These are phyloP conservation scores for Ophiostoma sp. DNA, from an alignment of 2,329 filamentous ascomycete species.

Conservation along the genomic window DNA sequence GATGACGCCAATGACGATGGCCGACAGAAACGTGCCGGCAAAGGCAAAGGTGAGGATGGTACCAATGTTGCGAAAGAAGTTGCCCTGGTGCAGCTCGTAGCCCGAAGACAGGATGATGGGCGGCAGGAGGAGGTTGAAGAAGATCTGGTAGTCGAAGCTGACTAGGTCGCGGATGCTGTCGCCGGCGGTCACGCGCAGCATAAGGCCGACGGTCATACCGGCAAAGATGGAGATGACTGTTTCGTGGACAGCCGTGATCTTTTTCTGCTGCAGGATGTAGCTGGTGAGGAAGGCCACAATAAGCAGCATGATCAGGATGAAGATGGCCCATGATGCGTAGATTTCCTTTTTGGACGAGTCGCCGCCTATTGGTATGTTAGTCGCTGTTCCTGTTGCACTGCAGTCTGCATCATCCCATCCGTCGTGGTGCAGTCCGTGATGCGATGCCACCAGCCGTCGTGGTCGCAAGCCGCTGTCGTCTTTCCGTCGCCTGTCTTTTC, in stretches of 20 bases:
- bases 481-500: not conserved
- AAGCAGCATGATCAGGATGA: slow-evolving; percentile 91
- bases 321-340: slow-evolving; percentile 92
- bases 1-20: slow-evolving; percentile 84
- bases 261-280: slow-evolving; percentile 93
- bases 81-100: slow-evolving; percentile 95
- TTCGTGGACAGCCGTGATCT: slow-evolving; percentile 95
- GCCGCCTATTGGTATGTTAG: slow-evolving; percentile 45
- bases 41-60: slow-evolving; percentile 97
- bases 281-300: slow-evolving; percentile 94
- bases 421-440: not conserved
- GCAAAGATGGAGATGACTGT: slow-evolving; percentile 98
- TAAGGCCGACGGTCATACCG: slow-evolving; percentile 89
- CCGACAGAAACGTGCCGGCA: slow-evolving; percentile 93
- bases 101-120: slow-evolving; percentile 96
- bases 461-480: not conserved
- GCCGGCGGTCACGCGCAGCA: slow-evolving; percentile 74
- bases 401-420: not conserved
- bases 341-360: slow-evolving; percentile 91
- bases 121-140: slow-evolving; percentile 97
- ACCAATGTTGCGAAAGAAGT: slow-evolving; percentile 98
- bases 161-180: slow-evolving; percentile 84
- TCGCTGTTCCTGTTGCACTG: slow-evolving; percentile 18
- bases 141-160: slow-evolving; percentile 98
- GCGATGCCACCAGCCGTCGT: slow-evolving; percentile 22